Evolutionary conservation across 306 rosid genomes (phyloP).

Genomic region (Malus asiatica): DNA sequence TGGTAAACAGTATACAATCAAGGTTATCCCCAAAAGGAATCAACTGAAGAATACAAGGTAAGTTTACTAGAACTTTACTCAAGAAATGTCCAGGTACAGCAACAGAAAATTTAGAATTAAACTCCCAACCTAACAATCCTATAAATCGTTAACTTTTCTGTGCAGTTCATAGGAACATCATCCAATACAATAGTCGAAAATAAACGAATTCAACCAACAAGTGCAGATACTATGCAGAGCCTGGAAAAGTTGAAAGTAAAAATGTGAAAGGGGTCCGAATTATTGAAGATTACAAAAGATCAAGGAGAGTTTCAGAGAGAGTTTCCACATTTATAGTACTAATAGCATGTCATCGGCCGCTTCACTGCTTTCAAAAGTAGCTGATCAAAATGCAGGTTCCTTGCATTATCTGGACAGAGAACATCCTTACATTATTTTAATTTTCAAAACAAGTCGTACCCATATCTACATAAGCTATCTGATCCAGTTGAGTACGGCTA

Average conservation of each 20-base stretch:
- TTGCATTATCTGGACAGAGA: background rate
- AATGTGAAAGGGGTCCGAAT: background rate
- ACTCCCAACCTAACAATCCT: background rate
- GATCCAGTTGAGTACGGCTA: background rate
- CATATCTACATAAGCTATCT: background rate
- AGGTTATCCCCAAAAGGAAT: background rate
- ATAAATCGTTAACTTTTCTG: background rate
- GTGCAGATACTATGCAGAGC: no score
- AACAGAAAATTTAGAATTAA: background rate
- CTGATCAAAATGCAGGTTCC: background rate
- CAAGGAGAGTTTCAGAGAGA: background rate
- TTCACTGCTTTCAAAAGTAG: background rate
- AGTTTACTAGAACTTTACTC: background rate
- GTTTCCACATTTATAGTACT: background rate
- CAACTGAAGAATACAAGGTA: background rate
- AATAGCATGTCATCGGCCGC: background rate
- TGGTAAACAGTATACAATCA: background rate
- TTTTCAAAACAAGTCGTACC: background rate
- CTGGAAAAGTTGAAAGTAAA: background rate
- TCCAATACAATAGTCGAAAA: background rate
- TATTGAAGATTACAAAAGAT: background rate
- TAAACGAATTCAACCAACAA: background rate
- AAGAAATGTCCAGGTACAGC: background rate
- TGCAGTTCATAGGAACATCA: background rate
- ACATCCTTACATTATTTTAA: slow-evolving; percentile 2